Evolutionary conservation across 2,329 filamentous ascomycete species (phyloP).

Genomic region (Penicillium sp.): DNA sequence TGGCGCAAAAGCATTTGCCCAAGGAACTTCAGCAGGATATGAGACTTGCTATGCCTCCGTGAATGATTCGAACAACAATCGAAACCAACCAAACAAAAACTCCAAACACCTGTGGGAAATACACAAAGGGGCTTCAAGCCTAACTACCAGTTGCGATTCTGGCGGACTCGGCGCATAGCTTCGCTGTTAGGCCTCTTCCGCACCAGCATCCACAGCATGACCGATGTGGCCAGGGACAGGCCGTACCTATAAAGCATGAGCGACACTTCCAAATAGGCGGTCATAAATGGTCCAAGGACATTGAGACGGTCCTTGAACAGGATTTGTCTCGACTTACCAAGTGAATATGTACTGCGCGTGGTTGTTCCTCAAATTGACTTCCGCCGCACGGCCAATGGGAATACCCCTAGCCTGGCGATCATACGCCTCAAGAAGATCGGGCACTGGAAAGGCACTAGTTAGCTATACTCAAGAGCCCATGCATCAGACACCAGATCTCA

Average conservation of each 20-base stretch:
- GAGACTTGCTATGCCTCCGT: slow-evolving; percentile 43
- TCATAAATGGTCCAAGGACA: background rate
- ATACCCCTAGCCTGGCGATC: slow-evolving; percentile 75
- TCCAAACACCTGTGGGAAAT: slow-evolving; percentile 39
- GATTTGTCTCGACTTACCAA: slow-evolving; percentile 61
- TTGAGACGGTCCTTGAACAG: background rate
- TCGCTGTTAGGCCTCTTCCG: slow-evolving; percentile 72
- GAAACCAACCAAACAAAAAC: slow-evolving; percentile 17
- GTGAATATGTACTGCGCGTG: slow-evolving; percentile 99
- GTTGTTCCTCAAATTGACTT: slow-evolving; percentile 93
- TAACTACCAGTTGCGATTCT: slow-evolving; percentile 68
- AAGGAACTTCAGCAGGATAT: slow-evolving; percentile 78
- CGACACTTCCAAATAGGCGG: background rate
- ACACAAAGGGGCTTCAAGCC: slow-evolving; percentile 8
- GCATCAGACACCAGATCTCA: slow-evolving; percentile 39
- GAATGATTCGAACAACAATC: slow-evolving; percentile 17
- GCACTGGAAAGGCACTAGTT: slow-evolving; percentile 51
- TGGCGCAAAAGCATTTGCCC: slow-evolving; percentile 78
- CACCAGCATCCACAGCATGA: slow-evolving; percentile 96
- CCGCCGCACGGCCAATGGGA: slow-evolving; percentile 79
- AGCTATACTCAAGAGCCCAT: slow-evolving; percentile 4
- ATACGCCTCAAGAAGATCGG: slow-evolving; percentile 70
- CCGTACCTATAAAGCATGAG: slow-evolving; percentile 64
- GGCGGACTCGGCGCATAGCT: slow-evolving; percentile 66
- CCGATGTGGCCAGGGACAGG: slow-evolving; percentile 72